Evolutionary conservation across 306 rosid genomes (phyloP).

Genomic region (Cicer arietinum): DNA sequence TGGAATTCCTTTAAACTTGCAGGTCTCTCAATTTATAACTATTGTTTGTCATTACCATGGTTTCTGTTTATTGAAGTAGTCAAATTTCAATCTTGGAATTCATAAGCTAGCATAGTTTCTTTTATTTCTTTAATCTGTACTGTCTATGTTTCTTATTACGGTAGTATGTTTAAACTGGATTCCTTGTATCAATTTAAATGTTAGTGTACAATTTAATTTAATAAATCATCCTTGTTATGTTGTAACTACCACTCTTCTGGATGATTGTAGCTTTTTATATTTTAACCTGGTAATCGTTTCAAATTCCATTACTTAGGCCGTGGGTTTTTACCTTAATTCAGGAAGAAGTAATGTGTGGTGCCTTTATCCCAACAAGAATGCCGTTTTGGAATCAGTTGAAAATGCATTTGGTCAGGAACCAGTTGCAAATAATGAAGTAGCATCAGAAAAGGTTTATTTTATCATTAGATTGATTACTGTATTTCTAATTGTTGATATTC

Average conservation of each 20-base stretch:
- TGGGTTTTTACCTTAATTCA: constrained; percentile 44
- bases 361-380: constrained; percentile 90
- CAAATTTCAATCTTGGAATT: constrained; percentile 18
- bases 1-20: constrained; percentile 82
- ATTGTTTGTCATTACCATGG: constrained; percentile 29
- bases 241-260: constrained; percentile 8
- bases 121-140: constrained; percentile 19
- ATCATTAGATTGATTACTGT: constrained; percentile 12
- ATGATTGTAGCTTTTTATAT: not conserved
- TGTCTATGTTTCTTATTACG: constrained; percentile 15
- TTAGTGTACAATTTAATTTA: not conserved
- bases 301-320: constrained; percentile 24
- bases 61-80: constrained; percentile 22
- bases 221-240: constrained; percentile 20
- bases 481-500: constrained; percentile 19
- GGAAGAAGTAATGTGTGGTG: constrained; percentile 83
- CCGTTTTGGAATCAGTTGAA: constrained; percentile 62
- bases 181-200: no score
- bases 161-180: no score
- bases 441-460: constrained; percentile 52
- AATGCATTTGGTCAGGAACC: constrained; percentile 67
- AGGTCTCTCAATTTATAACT: constrained; percentile 57
- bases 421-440: constrained; percentile 42
- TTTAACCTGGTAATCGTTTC: constrained; percentile 28
- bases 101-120: not conserved